A percentile compares a stretch with the other conserved stretches of the same genome.
Conservation (phyloP, 2,329 filamentous ascomycete species). For the Lecanoromycetidae sp. region DNA sequence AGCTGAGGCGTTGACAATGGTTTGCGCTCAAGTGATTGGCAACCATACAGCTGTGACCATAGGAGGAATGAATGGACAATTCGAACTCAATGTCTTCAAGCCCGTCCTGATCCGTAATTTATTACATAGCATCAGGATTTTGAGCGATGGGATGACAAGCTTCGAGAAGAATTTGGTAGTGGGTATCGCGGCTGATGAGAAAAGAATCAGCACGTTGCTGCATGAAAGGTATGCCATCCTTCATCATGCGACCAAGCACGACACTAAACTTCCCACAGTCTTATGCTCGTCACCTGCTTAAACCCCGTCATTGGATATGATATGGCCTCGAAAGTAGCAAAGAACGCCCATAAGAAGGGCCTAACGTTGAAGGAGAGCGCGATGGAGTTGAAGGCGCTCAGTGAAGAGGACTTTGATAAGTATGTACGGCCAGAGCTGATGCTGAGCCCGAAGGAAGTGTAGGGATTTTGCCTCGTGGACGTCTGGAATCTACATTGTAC, state of each 20-base stretch:
- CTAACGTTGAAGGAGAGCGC: conserved; percentile 86
- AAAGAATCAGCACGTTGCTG: conserved; percentile 77
- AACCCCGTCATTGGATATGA: conserved; percentile 97
- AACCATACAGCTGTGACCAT: conserved; percentile 91
- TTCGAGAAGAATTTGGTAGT: conserved; percentile 89
- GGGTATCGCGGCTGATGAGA: conserved; percentile 85
- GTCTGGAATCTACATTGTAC: too few species aligned
- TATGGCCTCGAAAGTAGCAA: conserved; percentile 92
- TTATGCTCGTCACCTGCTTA: conserved; percentile 96
- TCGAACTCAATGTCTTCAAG: conserved; percentile 98
- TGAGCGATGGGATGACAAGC: conserved; percentile 84
- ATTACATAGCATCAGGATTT: conserved; percentile 77
- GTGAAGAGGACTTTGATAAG: conserved; percentile 77
- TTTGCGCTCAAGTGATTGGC: conserved; percentile 94
- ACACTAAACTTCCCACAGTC: conserved; percentile 36
- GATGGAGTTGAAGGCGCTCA: conserved; percentile 82
- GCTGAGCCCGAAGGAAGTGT: conserved; percentile 67
- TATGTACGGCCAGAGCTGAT: conserved; percentile 90
- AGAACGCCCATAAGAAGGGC: conserved; percentile 98
- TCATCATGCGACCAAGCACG: background rate
- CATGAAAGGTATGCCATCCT: conserved; percentile 62
- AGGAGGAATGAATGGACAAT: conserved; percentile 93
- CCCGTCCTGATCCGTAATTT: conserved; percentile 91
- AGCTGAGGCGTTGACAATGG: conserved; percentile 95
- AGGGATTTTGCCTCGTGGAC: too few species aligned